Conservation (phyloP, 1,284 basidiomycete genomes). For the Amylostereum areolatum region DNA sequence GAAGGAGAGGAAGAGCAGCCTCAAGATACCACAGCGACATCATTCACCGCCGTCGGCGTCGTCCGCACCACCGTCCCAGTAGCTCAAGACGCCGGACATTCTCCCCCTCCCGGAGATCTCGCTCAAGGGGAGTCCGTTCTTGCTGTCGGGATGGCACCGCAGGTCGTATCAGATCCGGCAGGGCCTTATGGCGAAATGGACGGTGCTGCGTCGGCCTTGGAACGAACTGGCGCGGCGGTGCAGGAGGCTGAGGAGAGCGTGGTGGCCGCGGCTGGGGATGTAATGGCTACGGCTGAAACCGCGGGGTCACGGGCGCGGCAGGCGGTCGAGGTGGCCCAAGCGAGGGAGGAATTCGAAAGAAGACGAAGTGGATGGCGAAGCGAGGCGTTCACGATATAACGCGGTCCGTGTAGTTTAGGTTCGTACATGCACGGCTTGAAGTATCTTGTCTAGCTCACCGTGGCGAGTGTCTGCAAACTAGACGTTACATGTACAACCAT, state of each 20-base stretch:
- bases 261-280: constrained; percentile 14
- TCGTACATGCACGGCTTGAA: too few relatives aligned
- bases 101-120: constrained; percentile 11
- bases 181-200: constrained; percentile 28
- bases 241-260: constrained; percentile 17
- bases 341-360: constrained; percentile 10
- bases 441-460: too few relatives aligned
- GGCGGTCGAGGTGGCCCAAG: constrained; percentile 5
- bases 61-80: constrained; percentile 23
- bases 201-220: constrained; percentile 12
- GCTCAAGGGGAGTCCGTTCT: constrained; percentile 20
- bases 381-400: constrained; percentile 18
- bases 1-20: constrained; percentile 10
- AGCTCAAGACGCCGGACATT: constrained; percentile 1
- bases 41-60: constrained; percentile 9
- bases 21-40: constrained; percentile 17
- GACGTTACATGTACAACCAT: too few relatives aligned
- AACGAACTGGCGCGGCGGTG: constrained; percentile 12
- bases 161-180: constrained; percentile 38
- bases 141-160: constrained; percentile 38
- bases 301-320: not conserved
- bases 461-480: too few relatives aligned
- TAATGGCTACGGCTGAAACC: constrained; percentile 17
- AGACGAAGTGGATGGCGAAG: constrained; percentile 20
- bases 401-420: too few relatives aligned